phyloP scores from a whole-genome alignment of 179 eudicot genomes.

The Beta macrorhiza region DNA sequence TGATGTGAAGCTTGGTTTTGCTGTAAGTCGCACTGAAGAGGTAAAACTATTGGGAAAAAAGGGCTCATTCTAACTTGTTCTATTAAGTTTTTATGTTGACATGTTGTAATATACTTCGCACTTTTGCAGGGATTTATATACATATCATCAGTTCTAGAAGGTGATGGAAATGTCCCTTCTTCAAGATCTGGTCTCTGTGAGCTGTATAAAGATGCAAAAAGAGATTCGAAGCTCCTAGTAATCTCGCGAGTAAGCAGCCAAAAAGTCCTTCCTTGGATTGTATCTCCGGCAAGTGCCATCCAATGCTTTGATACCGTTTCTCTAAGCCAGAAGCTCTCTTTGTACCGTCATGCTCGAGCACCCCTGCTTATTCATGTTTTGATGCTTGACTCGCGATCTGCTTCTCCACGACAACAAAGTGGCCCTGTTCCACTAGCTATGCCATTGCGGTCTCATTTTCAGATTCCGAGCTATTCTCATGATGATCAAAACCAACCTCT shows the following conservation, averaged over 20 bases:
- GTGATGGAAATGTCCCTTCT: conserved; percentile 56
- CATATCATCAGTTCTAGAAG: conserved; percentile 65
- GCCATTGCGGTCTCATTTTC: conserved; percentile 31
- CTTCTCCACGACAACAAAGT: conserved; percentile 30
- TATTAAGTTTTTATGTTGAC: neutral
- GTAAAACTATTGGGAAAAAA: conserved; percentile 18
- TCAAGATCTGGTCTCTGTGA: conserved; percentile 66
- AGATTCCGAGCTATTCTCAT: conserved; percentile 18
- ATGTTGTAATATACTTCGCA: neutral
- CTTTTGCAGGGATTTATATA: conserved; percentile 70
- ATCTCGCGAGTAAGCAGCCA: conserved; percentile 65
- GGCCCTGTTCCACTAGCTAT: conserved; percentile 32
- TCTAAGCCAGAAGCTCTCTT: conserved; percentile 77
- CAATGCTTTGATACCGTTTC: conserved; percentile 85
- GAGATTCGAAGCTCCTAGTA: conserved; percentile 53
- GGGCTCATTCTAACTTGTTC: too few species aligned
- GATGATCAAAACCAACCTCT: conserved; percentile 30
- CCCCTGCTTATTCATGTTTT: conserved; percentile 63
- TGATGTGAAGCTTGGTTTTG: conserved; percentile 76
- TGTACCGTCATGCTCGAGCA: conserved; percentile 67
- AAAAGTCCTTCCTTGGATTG: conserved; percentile 87
- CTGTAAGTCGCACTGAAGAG: conserved; percentile 79
- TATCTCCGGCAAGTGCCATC: conserved; percentile 63
- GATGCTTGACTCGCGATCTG: conserved; percentile 42
- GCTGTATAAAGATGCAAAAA: conserved; percentile 57